Evolutionary conservation across 208 protist genomes (phyloP).

Genomic region (Leishmania tarentolae): DNA sequence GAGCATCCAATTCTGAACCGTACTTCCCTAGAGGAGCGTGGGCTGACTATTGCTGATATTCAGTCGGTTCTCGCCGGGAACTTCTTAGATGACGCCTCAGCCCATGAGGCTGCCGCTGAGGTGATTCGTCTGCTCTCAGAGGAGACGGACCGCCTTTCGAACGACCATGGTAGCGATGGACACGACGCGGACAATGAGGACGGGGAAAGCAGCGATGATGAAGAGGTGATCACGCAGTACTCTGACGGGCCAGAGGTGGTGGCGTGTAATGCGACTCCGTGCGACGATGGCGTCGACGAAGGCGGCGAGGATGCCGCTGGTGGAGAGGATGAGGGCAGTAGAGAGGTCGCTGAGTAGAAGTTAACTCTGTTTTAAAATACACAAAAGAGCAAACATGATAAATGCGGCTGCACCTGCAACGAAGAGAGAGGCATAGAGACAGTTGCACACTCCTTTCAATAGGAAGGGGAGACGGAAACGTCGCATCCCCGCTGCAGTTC

Average conservation of each 20-base stretch:
- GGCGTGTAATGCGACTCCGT: neutral
- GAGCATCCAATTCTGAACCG: slow-evolving; percentile 78
- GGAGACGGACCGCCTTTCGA: slow-evolving; percentile 55
- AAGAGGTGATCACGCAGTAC: neutral
- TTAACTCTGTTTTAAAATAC: neutral
- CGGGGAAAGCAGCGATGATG: slow-evolving; percentile 31
- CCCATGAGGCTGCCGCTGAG: slow-evolving; percentile 75
- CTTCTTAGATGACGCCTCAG: slow-evolving; percentile 39
- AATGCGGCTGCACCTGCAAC: neutral
- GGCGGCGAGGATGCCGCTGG: slow-evolving; percentile 4
- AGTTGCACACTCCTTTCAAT: neutral
- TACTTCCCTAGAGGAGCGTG: slow-evolving; percentile 54
- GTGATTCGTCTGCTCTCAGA: slow-evolving; percentile 76
- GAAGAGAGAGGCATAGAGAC: neutral
- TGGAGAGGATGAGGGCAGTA: slow-evolving; percentile 16
- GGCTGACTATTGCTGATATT: slow-evolving; percentile 75
- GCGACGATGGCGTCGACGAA: slow-evolving; percentile 18
- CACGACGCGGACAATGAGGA: slow-evolving; percentile 51
- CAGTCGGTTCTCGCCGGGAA: slow-evolving; percentile 69
- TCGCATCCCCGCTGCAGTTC: neutral
- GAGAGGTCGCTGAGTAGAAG: slow-evolving; percentile 16
- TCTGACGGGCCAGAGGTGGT: neutral
- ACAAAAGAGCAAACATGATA: neutral
- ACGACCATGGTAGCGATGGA: slow-evolving; percentile 44
- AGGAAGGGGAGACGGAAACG: neutral